Conservation (phyloP, 306 rosid species). For the Castanea sativa region DNA sequence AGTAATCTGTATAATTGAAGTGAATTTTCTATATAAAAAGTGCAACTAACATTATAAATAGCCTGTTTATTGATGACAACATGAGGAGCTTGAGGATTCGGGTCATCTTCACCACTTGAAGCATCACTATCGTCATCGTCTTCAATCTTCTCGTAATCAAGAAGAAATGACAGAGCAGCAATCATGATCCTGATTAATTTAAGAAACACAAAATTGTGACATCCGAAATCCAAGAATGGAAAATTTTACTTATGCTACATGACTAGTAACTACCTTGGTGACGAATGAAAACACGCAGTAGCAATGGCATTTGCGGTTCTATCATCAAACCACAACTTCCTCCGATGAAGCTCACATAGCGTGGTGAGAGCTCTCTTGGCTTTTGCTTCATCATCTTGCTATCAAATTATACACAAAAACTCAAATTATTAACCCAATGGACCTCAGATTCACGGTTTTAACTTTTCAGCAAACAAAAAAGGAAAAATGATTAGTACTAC, state of each 20-base stretch:
- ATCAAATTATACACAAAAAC: conserved; percentile 4
- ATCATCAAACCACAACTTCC: conserved; percentile 83
- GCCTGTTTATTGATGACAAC: conserved; percentile 55
- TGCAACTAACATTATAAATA: conserved; percentile 67
- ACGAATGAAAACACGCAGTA: conserved; percentile 67
- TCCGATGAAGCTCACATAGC: conserved; percentile 73
- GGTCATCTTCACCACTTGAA: conserved; percentile 61
- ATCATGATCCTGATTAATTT: conserved; percentile 73
- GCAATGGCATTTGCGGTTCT: conserved; percentile 91
- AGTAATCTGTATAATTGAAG: no score
- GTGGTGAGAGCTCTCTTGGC: conserved; percentile 71
- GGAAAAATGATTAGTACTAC: background rate
- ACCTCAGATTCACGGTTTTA: background rate
- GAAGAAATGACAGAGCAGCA: conserved; percentile 69
- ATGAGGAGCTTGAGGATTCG: conserved; percentile 43
- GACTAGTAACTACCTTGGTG: conserved; percentile 53
- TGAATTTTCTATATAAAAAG: background rate
- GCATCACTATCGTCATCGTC: conserved; percentile 67
- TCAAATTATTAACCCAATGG: conserved; percentile 6
- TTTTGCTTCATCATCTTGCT: conserved; percentile 77
- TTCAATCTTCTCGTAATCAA: conserved; percentile 86
- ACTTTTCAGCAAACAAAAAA: background rate
- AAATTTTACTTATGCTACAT: no score
- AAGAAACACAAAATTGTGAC: conserved; percentile 5
- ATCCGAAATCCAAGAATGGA: background rate